These are phyloP conservation scores for Multifurca ochricompacta DNA, from an alignment of 768 basidiomycete genomes.

Conservation along the genomic window DNA sequence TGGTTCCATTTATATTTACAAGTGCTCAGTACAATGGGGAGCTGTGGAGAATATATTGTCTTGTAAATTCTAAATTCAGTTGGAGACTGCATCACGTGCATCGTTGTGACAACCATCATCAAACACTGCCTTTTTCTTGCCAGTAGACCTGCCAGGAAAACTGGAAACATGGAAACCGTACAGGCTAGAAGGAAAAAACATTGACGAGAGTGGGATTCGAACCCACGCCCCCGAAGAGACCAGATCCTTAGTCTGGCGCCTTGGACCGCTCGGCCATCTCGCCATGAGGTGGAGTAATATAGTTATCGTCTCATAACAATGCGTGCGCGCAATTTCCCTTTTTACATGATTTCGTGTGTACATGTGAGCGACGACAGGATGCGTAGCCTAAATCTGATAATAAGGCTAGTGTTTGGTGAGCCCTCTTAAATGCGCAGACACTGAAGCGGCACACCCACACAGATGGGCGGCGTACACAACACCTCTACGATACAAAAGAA, in stretches of 20 bases:
- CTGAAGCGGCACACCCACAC: too few relatives aligned
- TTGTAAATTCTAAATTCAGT: slow-evolving; percentile 9
- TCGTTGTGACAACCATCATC: neutral
- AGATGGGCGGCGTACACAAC: too few relatives aligned
- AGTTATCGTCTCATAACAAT: neutral
- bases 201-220: slow-evolving; percentile 41
- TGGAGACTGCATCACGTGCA: neutral
- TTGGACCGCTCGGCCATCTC: slow-evolving; percentile 88
- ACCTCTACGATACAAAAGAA: too few relatives aligned
- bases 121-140: too few relatives aligned
- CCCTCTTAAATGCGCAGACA: too few relatives aligned
- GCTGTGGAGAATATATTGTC: neutral
- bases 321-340: neutral
- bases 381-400: too few relatives aligned
- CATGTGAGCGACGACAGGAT: too few relatives aligned
- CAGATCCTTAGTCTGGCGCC: slow-evolving; percentile 74
- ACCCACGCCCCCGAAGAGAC: slow-evolving; percentile 43
- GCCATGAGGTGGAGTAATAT: neutral
- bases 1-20: neutral
- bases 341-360: too few relatives aligned
- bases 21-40: neutral
- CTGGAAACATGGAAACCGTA: neutral
- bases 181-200: neutral
- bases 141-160: neutral
- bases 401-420: too few relatives aligned